Evolutionary conservation across 2,329 filamentous ascomycete species (phyloP), one percentile per base, ranked within the genome.

Genomic region (Paraconiothyrium brasiliense): DNA sequence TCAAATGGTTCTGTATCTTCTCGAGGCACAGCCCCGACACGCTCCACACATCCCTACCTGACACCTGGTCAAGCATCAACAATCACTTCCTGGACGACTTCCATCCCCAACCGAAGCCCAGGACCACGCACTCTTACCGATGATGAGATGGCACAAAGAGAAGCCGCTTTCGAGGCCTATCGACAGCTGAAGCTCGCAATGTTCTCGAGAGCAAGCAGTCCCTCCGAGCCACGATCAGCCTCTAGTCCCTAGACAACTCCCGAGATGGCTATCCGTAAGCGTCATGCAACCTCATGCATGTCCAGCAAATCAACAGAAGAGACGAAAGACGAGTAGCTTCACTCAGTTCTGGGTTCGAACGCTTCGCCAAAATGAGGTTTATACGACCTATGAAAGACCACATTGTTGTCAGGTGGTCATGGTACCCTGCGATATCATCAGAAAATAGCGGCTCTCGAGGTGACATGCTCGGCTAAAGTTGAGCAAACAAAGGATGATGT

Each of bases 131-230:
- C 57, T 22, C 9, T 63, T 4, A 65, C 70, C 14, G 60, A 71
- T 24, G 54, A 58, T 5, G 70, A 72, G 7, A 39, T 50, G 14
- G 60, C 56, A 34, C 71, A 73, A 16, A 68, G 66, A 48, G 68
- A 76, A 48, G 70, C 70, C 43, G 70, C 73, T 8, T 70, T 78
- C 51, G 72, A 77, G 68, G 76, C 74, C 20, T 78, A 78, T 61
- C 67, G 63, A 59, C 71, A 72, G 49, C 64, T 78, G 39, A 78
- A 74, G 58, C 61, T 71, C 11, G 68, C 70, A 27, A 64, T 78
- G 4, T 76, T 78, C 55, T 69, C 66, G 11, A 75, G 67, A 89
- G 66, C 70, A 4, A 35, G n/a, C 30, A 32, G 9, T 44, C 16
- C 43, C 2, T 43, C 46, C 6, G 43, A 30, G 22, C 24, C 54